A percentile compares a stretch with the other conserved stretches of the same genome.
Conservation (phyloP, 2,329 filamentous ascomycete species). For the Penicillium aurantiogriseum region DNA sequence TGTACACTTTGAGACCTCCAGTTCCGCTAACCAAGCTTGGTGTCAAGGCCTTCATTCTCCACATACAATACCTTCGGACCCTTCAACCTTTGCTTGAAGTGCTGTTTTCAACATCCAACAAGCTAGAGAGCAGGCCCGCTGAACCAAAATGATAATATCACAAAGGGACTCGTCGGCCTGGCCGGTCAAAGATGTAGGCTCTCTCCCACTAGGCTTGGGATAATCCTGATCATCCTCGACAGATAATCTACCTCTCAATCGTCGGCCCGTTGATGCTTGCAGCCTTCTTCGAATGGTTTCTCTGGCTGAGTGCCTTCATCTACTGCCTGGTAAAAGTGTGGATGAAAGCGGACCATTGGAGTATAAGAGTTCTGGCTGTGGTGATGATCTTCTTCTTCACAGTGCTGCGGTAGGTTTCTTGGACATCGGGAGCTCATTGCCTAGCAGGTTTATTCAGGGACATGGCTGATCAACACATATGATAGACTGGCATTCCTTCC, state of each 20-base stretch:
- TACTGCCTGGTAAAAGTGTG: conserved; percentile 90
- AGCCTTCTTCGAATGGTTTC: conserved; percentile 86
- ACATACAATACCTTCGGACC: not conserved
- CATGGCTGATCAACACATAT: not conserved
- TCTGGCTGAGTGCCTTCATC: conserved; percentile 90
- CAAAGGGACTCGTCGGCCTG: conserved; percentile 1
- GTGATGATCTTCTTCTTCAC: conserved; percentile 72
- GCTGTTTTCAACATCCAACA: not conserved
- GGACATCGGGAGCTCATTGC: not conserved
- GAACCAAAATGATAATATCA: not conserved
- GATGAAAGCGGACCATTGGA: conserved; percentile 84
- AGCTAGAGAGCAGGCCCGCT: no score
- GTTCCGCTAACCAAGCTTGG: not conserved
- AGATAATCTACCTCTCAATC: conserved; percentile 85
- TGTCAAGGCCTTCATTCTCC: not conserved
- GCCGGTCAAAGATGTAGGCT: conserved; percentile 18
- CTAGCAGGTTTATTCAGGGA: not conserved
- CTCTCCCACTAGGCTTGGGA: not conserved
- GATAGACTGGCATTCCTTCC: conserved; percentile 80
- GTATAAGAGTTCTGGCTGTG: conserved; percentile 73
- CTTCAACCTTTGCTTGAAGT: not conserved
- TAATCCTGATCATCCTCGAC: not conserved
- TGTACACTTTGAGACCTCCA: not conserved
- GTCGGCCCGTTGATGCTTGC: conserved; percentile 78
- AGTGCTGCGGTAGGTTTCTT: conserved; percentile 62